These are phyloP conservation scores for Botrytis byssoidea DNA, from an alignment of 2,329 filamentous ascomycete genomes.

Conservation along the genomic window DNA sequence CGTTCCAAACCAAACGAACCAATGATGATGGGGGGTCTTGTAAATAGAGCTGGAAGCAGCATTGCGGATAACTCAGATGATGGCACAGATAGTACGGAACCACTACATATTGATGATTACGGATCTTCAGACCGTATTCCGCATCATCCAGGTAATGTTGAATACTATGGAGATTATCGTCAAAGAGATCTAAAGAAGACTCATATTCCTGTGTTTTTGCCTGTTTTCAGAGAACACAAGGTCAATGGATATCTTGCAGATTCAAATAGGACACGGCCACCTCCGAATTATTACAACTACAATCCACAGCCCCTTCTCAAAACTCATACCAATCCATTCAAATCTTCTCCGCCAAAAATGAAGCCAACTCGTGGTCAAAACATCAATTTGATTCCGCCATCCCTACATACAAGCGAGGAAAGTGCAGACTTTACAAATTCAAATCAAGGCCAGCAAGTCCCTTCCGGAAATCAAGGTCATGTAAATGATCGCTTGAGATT, in stretches of 20 bases:
- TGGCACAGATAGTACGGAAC: slow-evolving; percentile 23
- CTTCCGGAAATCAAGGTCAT: slow-evolving; percentile 4
- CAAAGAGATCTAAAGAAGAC: slow-evolving; percentile 34
- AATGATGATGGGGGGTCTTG: slow-evolving; percentile 25
- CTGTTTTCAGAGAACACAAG: slow-evolving; percentile 32
- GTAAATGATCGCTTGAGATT: slow-evolving; percentile 15
- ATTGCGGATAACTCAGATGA: slow-evolving; percentile 36
- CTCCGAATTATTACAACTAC: slow-evolving; percentile 20
- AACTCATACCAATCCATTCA: slow-evolving; percentile 36
- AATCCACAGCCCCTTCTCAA: slow-evolving; percentile 28
- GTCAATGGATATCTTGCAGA: slow-evolving; percentile 38
- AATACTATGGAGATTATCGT: slow-evolving; percentile 34
- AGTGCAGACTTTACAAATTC: slow-evolving; percentile 20
- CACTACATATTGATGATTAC: slow-evolving; percentile 28
- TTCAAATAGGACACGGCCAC: slow-evolving; percentile 31
- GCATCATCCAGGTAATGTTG: slow-evolving; percentile 34
- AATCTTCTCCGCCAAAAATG: slow-evolving; percentile 31
- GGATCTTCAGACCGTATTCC: slow-evolving; percentile 34
- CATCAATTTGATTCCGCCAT: slow-evolving; percentile 17
- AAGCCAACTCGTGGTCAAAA: slow-evolving; percentile 18
- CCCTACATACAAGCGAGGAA: slow-evolving; percentile 20
- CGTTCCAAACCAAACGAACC: slow-evolving; percentile 17
- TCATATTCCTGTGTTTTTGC: slow-evolving; percentile 33
- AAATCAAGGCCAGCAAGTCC: slow-evolving; percentile 8
- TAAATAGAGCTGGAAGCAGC: slow-evolving; percentile 34